Evolutionary conservation across 2,329 filamentous ascomycete genomes (phyloP), one percentile per base, ranked within the genome.

Genomic region (Dothistroma pini): DNA sequence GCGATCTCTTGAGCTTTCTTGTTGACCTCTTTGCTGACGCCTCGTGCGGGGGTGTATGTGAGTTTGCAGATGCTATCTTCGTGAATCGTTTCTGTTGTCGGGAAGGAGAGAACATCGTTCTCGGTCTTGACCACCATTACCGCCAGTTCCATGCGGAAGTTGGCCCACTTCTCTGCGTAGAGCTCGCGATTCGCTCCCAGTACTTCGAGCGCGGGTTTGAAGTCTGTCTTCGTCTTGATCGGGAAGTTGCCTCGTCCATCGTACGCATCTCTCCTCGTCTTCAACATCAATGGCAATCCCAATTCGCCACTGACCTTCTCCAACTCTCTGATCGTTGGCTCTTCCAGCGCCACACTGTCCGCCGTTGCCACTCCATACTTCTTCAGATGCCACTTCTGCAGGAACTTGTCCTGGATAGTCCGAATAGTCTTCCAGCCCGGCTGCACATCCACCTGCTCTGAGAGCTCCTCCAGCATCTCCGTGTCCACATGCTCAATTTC

Each of bases 401-500:
- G 80, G 74, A 86, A 97, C 79, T 97, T 97, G 79, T 97, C 91
- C 79, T 97, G 93, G 70, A 97, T 96, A 19, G 89, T 86, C 32
- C 91, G 85, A 57, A 97, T 83, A 1, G 93, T 96, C 77, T 86
- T 85, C 89, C 91, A 96, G 62, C 87, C 90, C 1, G 93, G 92
- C 72, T 96, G 76, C 22, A 86, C 79, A 64, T 84, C 77, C 4
- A 89, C 85, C 35, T 87, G 86, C 57, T 84, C 84, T 4, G 85
- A 86, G 60, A 97, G 86, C 72, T 96, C 90, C 76, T 96, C 91
- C 4, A 97, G 83, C 25, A 95, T 88, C 57, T 91, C 82, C n/a
- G 91, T 95, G 75, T 97, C 86, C 61, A 97, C 89, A 77, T 97
- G 93, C 80, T 97, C 93, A 66, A 96, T 97, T 77, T 97, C 93